These are phyloP conservation scores for Chaetomium olivaceum DNA, from an alignment of 2,329 filamentous ascomycete genomes.

Conservation along the genomic window DNA sequence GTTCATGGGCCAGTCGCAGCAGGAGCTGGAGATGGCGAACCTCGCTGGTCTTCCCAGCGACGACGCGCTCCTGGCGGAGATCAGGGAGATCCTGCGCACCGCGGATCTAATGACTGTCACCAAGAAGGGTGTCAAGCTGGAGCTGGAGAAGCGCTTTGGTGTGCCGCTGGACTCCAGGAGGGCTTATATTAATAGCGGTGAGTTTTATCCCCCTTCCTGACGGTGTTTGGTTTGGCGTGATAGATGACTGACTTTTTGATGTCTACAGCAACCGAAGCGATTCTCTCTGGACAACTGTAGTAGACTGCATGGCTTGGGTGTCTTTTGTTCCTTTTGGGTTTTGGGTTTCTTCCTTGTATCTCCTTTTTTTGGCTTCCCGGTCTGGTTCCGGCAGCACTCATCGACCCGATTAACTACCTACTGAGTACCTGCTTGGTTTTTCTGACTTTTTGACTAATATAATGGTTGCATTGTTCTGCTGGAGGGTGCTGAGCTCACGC, in stretches of 20 bases:
- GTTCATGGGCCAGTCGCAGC: slow-evolving; percentile 55
- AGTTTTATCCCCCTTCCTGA: slow-evolving; percentile 40
- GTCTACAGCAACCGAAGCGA: slow-evolving; percentile 68
- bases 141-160: slow-evolving; percentile 88
- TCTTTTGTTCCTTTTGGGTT: neutral
- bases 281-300: slow-evolving; percentile 75
- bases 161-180: slow-evolving; percentile 83
- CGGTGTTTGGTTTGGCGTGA: slow-evolving; percentile 23
- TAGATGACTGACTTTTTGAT: slow-evolving; percentile 18
- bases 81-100: slow-evolving; percentile 86
- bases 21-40: slow-evolving; percentile 74
- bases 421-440: neutral
- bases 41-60: slow-evolving; percentile 79
- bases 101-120: slow-evolving; percentile 97
- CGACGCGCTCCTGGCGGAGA: slow-evolving; percentile 88
- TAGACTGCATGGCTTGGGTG: neutral
- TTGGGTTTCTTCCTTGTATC: slow-evolving; percentile 5
- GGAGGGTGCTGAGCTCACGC: neutral
- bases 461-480: slow-evolving; percentile 8
- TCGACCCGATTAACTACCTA: neutral
- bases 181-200: slow-evolving; percentile 91
- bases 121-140: slow-evolving; percentile 96
- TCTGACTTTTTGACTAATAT: slow-evolving; percentile 2
- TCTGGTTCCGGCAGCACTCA: neutral
- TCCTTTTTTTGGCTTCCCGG: slow-evolving; percentile 1